phyloP scores from a whole-genome alignment of 345 rosid genomes.

The Hibiscus syriacus region DNA sequence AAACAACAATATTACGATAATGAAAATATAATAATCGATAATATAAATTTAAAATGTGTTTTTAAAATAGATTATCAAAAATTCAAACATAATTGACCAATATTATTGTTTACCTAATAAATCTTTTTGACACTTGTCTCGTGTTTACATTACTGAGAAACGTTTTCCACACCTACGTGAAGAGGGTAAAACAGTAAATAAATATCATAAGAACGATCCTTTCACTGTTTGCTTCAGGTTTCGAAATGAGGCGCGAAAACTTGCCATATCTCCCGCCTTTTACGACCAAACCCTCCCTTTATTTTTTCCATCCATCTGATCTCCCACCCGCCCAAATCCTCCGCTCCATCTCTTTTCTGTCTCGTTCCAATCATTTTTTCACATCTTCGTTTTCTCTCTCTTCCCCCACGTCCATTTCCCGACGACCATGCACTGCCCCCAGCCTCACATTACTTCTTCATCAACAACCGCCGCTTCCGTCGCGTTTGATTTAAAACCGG shows the following conservation, averaged over 20 bases:
- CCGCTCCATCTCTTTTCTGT: not conserved
- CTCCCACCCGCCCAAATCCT: constrained; percentile 11
- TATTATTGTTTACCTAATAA: too few species aligned
- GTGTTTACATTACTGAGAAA: not conserved
- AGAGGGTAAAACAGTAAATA: constrained; percentile 26
- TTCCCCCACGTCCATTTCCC: not conserved
- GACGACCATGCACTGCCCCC: constrained; percentile 29
- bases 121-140: too few species aligned
- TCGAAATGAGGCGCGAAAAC: constrained; percentile 60
- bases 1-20: too few species aligned
- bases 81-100: too few species aligned
- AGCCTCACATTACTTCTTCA: constrained; percentile 43
- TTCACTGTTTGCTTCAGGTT: constrained; percentile 8
- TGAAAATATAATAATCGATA: too few species aligned
- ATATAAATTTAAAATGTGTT: too few species aligned
- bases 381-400: not conserved
- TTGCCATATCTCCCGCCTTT: constrained; percentile 55
- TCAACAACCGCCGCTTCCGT: constrained; percentile 40
- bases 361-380: not conserved
- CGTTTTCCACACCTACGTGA: not conserved
- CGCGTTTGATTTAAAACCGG: constrained; percentile 39
- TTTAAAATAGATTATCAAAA: too few species aligned
- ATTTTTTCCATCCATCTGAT: not conserved
- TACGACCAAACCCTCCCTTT: constrained; percentile 22
- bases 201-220: constrained; percentile 15